Base-by-base conservation (phyloP, 2,329 filamentous ascomycete species). In the Cercospora beticola region DNA sequence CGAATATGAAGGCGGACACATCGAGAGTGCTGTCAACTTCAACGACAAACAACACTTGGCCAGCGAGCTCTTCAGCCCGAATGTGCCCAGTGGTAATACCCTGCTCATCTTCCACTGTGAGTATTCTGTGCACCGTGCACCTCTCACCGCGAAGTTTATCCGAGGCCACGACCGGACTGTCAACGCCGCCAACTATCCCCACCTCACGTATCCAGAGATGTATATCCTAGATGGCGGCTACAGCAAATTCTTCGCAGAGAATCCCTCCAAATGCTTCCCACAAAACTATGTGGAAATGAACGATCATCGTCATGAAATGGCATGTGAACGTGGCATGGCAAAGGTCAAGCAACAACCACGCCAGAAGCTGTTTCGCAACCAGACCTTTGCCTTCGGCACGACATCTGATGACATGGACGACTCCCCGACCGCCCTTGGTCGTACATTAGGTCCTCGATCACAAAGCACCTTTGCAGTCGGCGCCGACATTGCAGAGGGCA, bases 281-380 rank as follows among this genome's bases (percentile, higher is more conserved):
- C 94, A 97, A 76, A 93, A 94, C 78, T 99, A 99, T 78, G 92
- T 99, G 68, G 93, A 95, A 81, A 99, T 99, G 95, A 91, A 90
- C 73, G 92, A 92, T 72, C 91, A 94, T 78, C 92, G 94, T 79
- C 94, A 99, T 81, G 92, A 93, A 75, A 90, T 89, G 76, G 95
- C 94, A 54, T 98, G 95, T 79, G 95, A 99, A 83, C 91, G 93
- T 74, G 94, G 97, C 76, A 90, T 99, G 85, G 93, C 93, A 76
- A 94, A 93, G 79, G 88, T 99, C 75, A 94, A 96, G 81, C 91
- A 95, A 79, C 91, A 95, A 79, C 52, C 62, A 31, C 89, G 94
- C 75, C 91, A 92, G 74, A 95, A 94, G 77, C 85, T 99, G 66
- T 88, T 88, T 79, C 89, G 95, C 72, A 93, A 95, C 33, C 92